Conservation (phyloP, 2,329 filamentous ascomycete species). For the Pseudonectria foliicola region DNA sequence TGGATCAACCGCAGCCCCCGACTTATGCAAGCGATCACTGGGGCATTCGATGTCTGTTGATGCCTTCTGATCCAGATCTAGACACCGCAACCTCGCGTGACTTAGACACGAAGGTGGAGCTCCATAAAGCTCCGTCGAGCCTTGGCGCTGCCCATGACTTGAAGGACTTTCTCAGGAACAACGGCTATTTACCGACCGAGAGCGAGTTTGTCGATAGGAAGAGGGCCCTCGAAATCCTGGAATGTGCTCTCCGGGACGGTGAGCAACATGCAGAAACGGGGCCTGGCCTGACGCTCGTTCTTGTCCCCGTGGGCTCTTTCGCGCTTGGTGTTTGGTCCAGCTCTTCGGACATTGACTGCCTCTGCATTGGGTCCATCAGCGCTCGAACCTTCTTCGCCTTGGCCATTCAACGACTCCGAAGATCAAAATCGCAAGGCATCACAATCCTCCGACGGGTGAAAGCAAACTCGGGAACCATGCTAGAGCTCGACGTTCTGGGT, state of each 20-base stretch:
- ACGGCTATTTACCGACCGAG: slow-evolving; percentile 38
- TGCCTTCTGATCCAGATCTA: slow-evolving; percentile 5
- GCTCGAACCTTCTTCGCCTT: slow-evolving; percentile 55
- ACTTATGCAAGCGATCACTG: slow-evolving; percentile 49
- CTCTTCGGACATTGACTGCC: slow-evolving; percentile 57
- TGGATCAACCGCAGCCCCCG: neutral
- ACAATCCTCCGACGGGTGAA: slow-evolving; percentile 50
- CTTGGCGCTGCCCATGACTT: slow-evolving; percentile 30
- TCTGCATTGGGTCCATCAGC: slow-evolving; percentile 57
- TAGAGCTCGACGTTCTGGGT: slow-evolving; percentile 52
- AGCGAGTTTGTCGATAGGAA: slow-evolving; percentile 35
- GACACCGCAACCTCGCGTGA: neutral
- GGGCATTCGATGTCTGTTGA: slow-evolving; percentile 43
- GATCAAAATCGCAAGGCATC: slow-evolving; percentile 35
- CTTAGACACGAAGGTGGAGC: slow-evolving; percentile 19
- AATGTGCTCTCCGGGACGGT: slow-evolving; percentile 32
- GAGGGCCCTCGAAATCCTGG: slow-evolving; percentile 39
- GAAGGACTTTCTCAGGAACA: slow-evolving; percentile 28
- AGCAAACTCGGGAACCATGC: slow-evolving; percentile 53
- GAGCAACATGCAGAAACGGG: slow-evolving; percentile 8
- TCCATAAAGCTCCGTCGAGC: slow-evolving; percentile 20
- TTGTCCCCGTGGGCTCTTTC: slow-evolving; percentile 60
- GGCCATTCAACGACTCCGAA: slow-evolving; percentile 46
- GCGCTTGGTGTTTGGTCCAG: slow-evolving; percentile 55
- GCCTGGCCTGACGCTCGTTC: slow-evolving; percentile 32